Conservation (phyloP, 495 filamentous ascomycete species). For the Lasiosphaeris hirsuta region DNA sequence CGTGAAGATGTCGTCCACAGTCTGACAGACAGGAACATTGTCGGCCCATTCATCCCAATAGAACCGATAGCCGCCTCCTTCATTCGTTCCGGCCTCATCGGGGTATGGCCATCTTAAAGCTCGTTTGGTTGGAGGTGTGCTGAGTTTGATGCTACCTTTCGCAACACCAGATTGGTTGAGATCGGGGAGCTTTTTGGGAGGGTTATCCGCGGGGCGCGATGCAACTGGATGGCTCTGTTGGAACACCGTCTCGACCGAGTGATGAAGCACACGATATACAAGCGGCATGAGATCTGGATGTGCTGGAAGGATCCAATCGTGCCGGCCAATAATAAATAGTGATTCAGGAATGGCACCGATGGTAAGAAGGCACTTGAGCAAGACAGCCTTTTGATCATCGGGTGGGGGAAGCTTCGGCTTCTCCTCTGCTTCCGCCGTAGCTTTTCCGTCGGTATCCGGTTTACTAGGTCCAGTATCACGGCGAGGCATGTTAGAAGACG, state of each 20-base stretch:
- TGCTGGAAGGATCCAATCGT: slow-evolving; percentile 83
- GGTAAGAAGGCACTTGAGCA: slow-evolving; percentile 80
- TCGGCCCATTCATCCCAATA: slow-evolving; percentile 99
- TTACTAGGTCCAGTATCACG: slow-evolving; percentile 43
- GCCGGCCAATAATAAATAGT: slow-evolving; percentile 85
- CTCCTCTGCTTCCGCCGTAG: slow-evolving; percentile 49
- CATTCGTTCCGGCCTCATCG: slow-evolving; percentile 68
- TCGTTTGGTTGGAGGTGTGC: slow-evolving; percentile 54
- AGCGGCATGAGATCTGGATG: slow-evolving; percentile 65
- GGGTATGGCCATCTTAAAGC: slow-evolving; percentile 73
- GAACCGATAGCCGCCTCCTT: slow-evolving; percentile 76
- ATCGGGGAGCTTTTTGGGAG: slow-evolving; percentile 50
- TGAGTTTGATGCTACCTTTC: slow-evolving; percentile 63
- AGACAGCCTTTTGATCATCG: slow-evolving; percentile 80
- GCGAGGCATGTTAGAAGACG: slow-evolving; percentile 19
- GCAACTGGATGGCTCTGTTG: slow-evolving; percentile 32
- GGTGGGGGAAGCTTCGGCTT: slow-evolving; percentile 69
- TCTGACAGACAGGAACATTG: slow-evolving; percentile 86
- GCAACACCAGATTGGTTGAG: slow-evolving; percentile 58
- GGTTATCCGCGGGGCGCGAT: slow-evolving; percentile 24
- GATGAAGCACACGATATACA: slow-evolving; percentile 78
- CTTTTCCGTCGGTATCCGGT: slow-evolving; percentile 48
- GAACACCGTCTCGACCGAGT: slow-evolving; percentile 60
- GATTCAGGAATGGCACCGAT: slow-evolving; percentile 93
- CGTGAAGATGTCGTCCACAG: slow-evolving; percentile 82